Base-by-base conservation (phyloP, 805 yeast species). In the Myxozyma neotropica region DNA sequence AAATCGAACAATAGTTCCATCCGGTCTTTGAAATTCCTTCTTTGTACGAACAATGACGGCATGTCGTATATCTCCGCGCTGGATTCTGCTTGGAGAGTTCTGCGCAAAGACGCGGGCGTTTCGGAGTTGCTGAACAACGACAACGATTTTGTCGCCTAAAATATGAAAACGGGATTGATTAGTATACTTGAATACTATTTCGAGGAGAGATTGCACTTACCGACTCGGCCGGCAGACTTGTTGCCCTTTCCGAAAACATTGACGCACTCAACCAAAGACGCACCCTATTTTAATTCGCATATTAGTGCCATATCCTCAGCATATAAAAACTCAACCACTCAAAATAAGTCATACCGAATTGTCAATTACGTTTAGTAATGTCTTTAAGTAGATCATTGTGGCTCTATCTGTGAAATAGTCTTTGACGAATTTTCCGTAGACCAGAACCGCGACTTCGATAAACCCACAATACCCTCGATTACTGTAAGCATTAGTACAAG, bases 11-110 rank as follows among this genome's bases (percentile, higher is more conserved):
- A 84, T 84, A 1, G 96, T 81, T 2, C 99, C 99, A 72, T 94
- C 98, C 2, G 86, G 81, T 72, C 99, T 83, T 69, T 81, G 80
- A 63, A 82, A 82, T 55, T 84, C 83, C 65, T 90, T 90, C 75
- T 86, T 91, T 0, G 97, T 90, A 74, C 99, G 86, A 19, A 92
- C 97, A 44, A 94, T 88, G 31, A 94, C 93, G 3, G 97, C 99
- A 70, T 95, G 93, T 59, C 94, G 87, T 55, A 94, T 89, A 72
- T 94, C 99, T 68, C 97, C 96, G 76, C 94, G 87, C 74, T 92
- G 89, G 43, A 93, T 96, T 73, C 93, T 78, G 73, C 88, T 88
- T 19, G 57, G 40, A 15, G 64, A 24, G 13, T 39, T 40, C 31
- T 49, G 56, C 15, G 55, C 40, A 4, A 52, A 38, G 12, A 56